phyloP scores from a whole-genome alignment of 2,329 filamentous ascomycete genomes.

The Sporothrix euskadiensis region DNA sequence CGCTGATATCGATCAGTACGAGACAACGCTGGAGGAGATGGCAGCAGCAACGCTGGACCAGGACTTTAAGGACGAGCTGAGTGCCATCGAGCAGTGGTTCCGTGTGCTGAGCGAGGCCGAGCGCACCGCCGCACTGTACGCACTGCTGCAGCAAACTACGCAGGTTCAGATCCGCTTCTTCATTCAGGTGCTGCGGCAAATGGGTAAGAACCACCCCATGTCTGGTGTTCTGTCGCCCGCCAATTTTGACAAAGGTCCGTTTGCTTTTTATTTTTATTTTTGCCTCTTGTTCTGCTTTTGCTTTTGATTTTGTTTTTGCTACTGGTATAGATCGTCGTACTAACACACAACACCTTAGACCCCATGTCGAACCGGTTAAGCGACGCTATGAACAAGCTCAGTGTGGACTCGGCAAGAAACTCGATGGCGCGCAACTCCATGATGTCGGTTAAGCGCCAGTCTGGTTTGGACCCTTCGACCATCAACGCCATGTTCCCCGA shows the following conservation, averaged over 20 bases:
- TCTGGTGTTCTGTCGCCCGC: conserved; percentile 91
- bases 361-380: conserved; percentile 95
- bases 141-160: conserved; percentile 94
- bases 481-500: conserved; percentile 99
- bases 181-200: conserved; percentile 97
- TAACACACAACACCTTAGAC: conserved; percentile 56
- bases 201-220: conserved; percentile 98
- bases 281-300: background rate
- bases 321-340: conserved; percentile 16
- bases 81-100: conserved; percentile 99
- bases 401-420: conserved; percentile 81
- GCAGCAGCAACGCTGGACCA: conserved; percentile 97
- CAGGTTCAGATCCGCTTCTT: conserved; percentile 99
- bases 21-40: conserved; percentile 99
- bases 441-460: conserved; percentile 84
- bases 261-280: background rate
- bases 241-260: conserved; percentile 88
- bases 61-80: conserved; percentile 99
- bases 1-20: conserved; percentile 97
- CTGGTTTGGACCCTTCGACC: conserved; percentile 85
- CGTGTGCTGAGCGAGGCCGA: conserved; percentile 95
- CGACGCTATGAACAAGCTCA: conserved; percentile 95
- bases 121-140: conserved; percentile 91
- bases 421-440: conserved; percentile 80
- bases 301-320: conserved; percentile 21